Evolutionary conservation across 2,329 filamentous ascomycete genomes (phyloP).

Genomic region (Ilyonectria destructans): DNA sequence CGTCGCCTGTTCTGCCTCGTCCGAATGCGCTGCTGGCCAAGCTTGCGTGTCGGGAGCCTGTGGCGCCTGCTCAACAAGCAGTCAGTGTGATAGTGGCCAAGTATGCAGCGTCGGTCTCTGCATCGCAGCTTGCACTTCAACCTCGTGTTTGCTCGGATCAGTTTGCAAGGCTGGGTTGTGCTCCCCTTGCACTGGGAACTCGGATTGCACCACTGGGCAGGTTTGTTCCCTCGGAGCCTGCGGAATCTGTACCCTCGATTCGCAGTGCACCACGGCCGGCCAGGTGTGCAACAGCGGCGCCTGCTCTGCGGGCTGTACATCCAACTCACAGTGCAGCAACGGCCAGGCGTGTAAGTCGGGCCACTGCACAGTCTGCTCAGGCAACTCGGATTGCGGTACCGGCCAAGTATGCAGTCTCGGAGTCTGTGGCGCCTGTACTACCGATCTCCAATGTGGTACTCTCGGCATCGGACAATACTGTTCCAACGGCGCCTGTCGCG

Average conservation of each 20-base stretch:
- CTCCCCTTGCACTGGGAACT: conserved; percentile 20
- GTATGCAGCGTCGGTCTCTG: conserved; percentile 27
- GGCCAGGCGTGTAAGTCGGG: conserved; percentile 33
- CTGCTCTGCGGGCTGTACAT: conserved; percentile 22
- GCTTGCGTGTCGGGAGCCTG: conserved; percentile 25
- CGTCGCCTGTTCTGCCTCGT: conserved; percentile 16
- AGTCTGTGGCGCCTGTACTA: conserved; percentile 26
- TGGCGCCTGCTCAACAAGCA: conserved; percentile 16
- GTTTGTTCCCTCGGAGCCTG: conserved; percentile 22
- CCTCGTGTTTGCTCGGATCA: conserved; percentile 13
- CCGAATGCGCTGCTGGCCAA: conserved; percentile 26
- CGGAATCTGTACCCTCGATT: conserved; percentile 4
- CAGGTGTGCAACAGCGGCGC: conserved; percentile 25
- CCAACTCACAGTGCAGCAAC: conserved; percentile 26
- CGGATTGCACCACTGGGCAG: conserved; percentile 25
- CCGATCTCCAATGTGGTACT: conserved; percentile 21
- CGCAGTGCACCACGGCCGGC: conserved; percentile 22
- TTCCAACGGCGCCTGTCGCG: conserved; percentile 20
- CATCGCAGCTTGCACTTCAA: conserved; percentile 25
- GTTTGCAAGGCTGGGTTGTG: conserved; percentile 30
- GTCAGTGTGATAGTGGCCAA: conserved; percentile 24
- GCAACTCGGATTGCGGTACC: conserved; percentile 23
- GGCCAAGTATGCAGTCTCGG: conserved; percentile 29
- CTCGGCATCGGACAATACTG: conserved; percentile 31
- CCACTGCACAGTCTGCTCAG: conserved; percentile 11